Evolutionary conservation across 2,329 filamentous ascomycete species (phyloP), one percentile per base, ranked within the genome.

Genomic region (Cladobotryum protrusum): DNA sequence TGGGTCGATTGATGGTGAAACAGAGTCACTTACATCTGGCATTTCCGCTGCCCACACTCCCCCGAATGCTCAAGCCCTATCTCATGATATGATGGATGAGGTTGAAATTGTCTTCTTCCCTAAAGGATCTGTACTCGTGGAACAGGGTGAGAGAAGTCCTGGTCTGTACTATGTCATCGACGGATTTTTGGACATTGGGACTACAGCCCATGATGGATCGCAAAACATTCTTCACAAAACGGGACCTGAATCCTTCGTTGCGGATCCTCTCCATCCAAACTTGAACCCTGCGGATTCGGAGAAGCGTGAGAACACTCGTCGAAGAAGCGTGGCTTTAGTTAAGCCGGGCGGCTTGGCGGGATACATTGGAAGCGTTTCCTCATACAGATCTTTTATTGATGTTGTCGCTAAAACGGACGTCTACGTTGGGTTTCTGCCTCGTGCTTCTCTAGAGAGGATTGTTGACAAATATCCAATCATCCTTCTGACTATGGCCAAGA

Each of bases 61-160:
- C 0, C 81, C 83, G 0, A 88, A 83, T 56, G 78, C 83, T 0
- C 76, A 89, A 48, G 69, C 75, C 3, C 71, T 92, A 5, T 80
- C 82, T 4, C 83, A 89, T 52, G 92, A 97, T 54, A 79, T 97
- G 69, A 86, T 86, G 55, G 86, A 95, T 54, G 93, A 99, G 47
- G 82, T 97, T 3, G 93, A 99, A 63, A 96, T 99, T 56, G 93
- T 99, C 5, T 97, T 88, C 71, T 99, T 99, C 57, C 92, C 91
- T 0, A 89, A 97, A 65, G 91, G 88, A 2, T 92, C 93, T 2
- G 87, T 99, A 1, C 77, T 99, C 14, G 91, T 99, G 0, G 93
- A 99, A 62, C 91, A 97, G 70, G 92, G 93, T 9, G 93, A 99
- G 66, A 81, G 93, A n/a, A 96, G 95, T 59, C 93, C 93, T 0